Evolutionary conservation across 768 basidiomycete species (phyloP).

Genomic region (Mycena filopes): DNA sequence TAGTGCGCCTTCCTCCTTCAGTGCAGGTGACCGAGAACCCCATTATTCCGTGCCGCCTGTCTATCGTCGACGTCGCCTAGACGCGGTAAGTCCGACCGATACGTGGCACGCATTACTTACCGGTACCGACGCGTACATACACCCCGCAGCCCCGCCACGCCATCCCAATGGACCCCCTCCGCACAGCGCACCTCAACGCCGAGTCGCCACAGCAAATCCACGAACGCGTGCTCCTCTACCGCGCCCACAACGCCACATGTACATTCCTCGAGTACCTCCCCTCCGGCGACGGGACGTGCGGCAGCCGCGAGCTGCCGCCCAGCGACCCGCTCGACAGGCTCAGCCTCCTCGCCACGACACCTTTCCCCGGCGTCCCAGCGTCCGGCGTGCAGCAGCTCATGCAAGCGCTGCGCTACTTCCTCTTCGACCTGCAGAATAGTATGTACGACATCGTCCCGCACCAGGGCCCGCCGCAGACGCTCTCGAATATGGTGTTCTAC

Average conservation of each 20-base stretch:
- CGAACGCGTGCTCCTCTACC: conserved; percentile 13
- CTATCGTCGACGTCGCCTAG: neutral
- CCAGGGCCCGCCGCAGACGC: conserved; percentile 18
- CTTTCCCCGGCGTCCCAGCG: conserved; percentile 7
- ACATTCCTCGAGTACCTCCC: conserved; percentile 28
- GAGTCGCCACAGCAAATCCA: conserved; percentile 14
- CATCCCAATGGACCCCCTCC: conserved; percentile 17
- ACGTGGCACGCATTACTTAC: neutral
- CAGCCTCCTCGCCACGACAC: conserved; percentile 15
- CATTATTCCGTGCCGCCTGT: neutral
- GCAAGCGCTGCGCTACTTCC: conserved; percentile 26
- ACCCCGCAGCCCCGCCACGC: neutral
- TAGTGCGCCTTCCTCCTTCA: neutral
- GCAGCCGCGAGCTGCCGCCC: conserved; percentile 13
- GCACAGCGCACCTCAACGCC: conserved; percentile 20
- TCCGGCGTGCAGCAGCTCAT: conserved; percentile 21
- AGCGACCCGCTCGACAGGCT: conserved; percentile 15
- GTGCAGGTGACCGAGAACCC: neutral
- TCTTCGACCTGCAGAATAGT: conserved; percentile 29
- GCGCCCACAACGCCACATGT: conserved; percentile 21
- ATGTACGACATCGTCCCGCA: conserved; percentile 18
- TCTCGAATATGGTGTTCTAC: conserved; percentile 28
- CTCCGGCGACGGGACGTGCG: conserved; percentile 18
- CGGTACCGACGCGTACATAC: neutral
- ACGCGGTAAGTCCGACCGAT: conserved; percentile 3